phyloP scores from a whole-genome alignment of 345 rosid species.

The Eucalyptus tenuipes region DNA sequence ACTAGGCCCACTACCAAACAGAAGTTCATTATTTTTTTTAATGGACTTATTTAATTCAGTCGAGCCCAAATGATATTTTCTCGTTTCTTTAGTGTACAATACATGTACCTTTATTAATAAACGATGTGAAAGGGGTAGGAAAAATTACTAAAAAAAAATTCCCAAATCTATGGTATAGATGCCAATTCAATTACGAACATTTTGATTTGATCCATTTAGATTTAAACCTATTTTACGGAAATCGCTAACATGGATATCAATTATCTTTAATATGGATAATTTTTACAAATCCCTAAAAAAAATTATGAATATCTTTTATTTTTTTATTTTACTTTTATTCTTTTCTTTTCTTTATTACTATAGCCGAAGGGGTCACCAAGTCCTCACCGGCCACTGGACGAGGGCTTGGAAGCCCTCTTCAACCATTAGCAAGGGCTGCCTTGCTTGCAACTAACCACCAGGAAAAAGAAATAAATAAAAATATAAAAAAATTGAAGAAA shows the following conservation, averaged over 20 bases:
- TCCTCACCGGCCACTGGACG: fast-evolving
- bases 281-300: not conserved
- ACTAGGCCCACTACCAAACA: not conserved
- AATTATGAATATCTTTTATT: too few relatives aligned
- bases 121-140: not conserved
- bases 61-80: not conserved
- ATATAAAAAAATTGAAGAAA: too few relatives aligned
- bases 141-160: too few relatives aligned
- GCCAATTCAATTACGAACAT: not conserved
- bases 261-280: not conserved
- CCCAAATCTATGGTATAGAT: too few relatives aligned
- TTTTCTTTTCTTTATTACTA: too few relatives aligned
- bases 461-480: too few relatives aligned
- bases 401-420: not conserved
- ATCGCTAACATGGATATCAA: too few relatives aligned
- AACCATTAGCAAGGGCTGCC: not conserved
- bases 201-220: too few relatives aligned
- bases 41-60: not conserved
- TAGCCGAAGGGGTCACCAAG: not conserved
- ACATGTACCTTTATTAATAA: too few relatives aligned
- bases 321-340: too few relatives aligned
- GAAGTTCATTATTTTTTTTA: not conserved
- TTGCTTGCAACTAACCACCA: too few relatives aligned
- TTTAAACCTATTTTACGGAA: not conserved
- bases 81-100: not conserved